Conservation (phyloP, 306 rosid species). For the Begonia fuchsioides region DNA sequence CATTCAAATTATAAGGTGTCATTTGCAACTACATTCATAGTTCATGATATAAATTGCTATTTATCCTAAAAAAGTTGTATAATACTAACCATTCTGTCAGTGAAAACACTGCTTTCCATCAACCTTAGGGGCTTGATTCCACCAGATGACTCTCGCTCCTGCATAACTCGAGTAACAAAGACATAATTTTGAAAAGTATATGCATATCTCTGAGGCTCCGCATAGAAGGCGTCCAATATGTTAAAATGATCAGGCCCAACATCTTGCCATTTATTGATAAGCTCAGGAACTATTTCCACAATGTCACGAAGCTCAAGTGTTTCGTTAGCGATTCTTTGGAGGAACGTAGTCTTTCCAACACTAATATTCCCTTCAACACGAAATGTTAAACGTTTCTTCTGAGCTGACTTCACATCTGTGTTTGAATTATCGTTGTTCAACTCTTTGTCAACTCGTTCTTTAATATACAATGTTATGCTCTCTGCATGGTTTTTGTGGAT, state of each 20-base stretch:
- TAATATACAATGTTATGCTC: slow-evolving; percentile 76
- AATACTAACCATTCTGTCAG: slow-evolving; percentile 83
- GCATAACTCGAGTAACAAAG: slow-evolving; percentile 92
- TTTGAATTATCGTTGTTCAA: slow-evolving; percentile 34
- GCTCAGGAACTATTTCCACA: slow-evolving; percentile 96
- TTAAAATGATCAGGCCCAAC: slow-evolving; percentile 96
- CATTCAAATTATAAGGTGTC: too few relatives aligned
- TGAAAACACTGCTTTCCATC: slow-evolving; percentile 99
- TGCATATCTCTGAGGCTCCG: slow-evolving; percentile 92
- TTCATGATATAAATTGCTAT: too few relatives aligned
- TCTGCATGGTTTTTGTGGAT: slow-evolving; percentile 95
- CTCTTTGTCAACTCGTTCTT: slow-evolving; percentile 84
- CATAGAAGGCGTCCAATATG: slow-evolving; percentile 85
- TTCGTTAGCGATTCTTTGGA: slow-evolving; percentile 84
- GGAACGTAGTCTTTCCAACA: slow-evolving; percentile 94
- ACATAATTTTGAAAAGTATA: slow-evolving; percentile 98
- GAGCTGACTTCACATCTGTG: slow-evolving; percentile 19
- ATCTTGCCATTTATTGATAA: slow-evolving; percentile 88
- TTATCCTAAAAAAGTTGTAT: too few relatives aligned
- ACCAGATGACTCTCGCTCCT: slow-evolving; percentile 89
- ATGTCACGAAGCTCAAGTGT: slow-evolving; percentile 87
- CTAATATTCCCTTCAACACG: slow-evolving; percentile 98
- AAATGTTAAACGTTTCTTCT: slow-evolving; percentile 66
- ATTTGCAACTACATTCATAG: too few relatives aligned
- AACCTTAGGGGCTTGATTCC: slow-evolving; percentile 93